phyloP scores from a whole-genome alignment of 345 rosid genomes.

The Hibiscus tridactylites region DNA sequence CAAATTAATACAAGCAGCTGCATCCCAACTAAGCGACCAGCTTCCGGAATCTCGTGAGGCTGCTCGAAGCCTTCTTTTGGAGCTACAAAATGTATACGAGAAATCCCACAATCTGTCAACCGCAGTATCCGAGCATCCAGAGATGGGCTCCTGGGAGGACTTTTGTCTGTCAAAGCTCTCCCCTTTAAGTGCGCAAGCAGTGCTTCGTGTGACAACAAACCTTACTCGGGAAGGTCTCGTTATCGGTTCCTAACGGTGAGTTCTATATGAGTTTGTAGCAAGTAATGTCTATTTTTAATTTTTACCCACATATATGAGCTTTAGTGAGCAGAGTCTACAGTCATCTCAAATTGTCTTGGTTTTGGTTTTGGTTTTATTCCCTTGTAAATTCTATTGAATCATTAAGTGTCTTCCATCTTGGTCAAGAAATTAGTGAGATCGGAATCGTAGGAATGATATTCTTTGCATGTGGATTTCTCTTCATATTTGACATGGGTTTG shows the following conservation, averaged over 20 bases:
- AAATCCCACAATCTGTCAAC: conserved; percentile 32
- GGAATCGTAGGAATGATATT: conserved; percentile 15
- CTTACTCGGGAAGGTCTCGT: conserved; percentile 47
- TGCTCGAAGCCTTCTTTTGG: conserved; percentile 74
- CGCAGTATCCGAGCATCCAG: conserved; percentile 34
- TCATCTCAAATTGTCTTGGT: conserved; percentile 7
- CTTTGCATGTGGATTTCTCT: conserved; percentile 1
- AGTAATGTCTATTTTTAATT: conserved; percentile 17
- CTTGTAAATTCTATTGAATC: conserved; percentile 36
- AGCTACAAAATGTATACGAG: conserved; percentile 66
- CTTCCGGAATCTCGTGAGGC: conserved; percentile 97
- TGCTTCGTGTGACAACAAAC: conserved; percentile 82
- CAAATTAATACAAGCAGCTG: conserved; percentile 69
- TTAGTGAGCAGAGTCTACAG: conserved; percentile 18
- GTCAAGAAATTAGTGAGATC: conserved; percentile 25
- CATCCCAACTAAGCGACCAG: conserved; percentile 86
- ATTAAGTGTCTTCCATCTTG: conserved; percentile 16
- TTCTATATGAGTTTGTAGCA: conserved; percentile 9
- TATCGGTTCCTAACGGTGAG: conserved; percentile 38
- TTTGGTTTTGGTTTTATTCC: conserved; percentile 14
- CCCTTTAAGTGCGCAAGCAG: conserved; percentile 80
- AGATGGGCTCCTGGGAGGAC: conserved; percentile 58
- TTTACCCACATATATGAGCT: conserved; percentile 15
- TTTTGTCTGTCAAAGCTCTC: conserved; percentile 81
- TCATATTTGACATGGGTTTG: neutral